phyloP scores from a whole-genome alignment of 2,329 filamentous ascomycete genomes.

The Talaromyces sp. region DNA sequence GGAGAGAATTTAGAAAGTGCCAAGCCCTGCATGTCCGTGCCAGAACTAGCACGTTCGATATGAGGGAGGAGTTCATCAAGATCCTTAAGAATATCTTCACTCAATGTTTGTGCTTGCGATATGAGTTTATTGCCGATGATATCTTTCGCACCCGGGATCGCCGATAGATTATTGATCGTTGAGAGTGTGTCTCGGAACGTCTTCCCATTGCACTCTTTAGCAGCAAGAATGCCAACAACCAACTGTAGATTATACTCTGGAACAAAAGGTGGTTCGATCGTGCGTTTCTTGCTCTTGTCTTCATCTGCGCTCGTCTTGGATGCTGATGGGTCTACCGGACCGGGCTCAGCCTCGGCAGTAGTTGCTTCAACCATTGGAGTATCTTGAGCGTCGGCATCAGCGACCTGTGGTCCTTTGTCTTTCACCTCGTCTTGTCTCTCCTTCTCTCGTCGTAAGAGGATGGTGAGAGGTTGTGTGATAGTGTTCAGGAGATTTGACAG shows the following conservation, averaged over 20 bases:
- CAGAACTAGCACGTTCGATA: conserved; percentile 77
- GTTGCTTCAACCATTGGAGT: conserved; percentile 31
- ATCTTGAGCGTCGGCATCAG: conserved; percentile 27
- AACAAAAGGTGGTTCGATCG: conserved; percentile 72
- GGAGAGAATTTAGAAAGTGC: conserved; percentile 94
- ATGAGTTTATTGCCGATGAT: conserved; percentile 92
- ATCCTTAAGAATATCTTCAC: conserved; percentile 76
- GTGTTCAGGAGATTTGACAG: conserved; percentile 80
- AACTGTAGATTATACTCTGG: conserved; percentile 84
- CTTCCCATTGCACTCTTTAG: conserved; percentile 92
- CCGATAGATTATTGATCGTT: conserved; percentile 96
- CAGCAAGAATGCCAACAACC: conserved; percentile 94
- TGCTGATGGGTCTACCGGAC: conserved; percentile 17
- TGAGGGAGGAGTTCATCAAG: conserved; percentile 79
- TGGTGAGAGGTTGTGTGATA: conserved; percentile 79
- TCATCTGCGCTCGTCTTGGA: conserved; percentile 39
- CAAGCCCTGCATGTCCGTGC: conserved; percentile 91
- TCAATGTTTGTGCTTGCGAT: conserved; percentile 75
- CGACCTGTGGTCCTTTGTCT: conserved; percentile 29
- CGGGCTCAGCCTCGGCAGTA: neutral
- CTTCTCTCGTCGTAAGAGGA: conserved; percentile 75
- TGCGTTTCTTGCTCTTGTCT: conserved; percentile 53
- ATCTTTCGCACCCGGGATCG: conserved; percentile 82
- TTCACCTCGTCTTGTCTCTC: conserved; percentile 53
- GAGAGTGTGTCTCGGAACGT: conserved; percentile 97